A percentile compares a stretch with the other conserved stretches of the same genome.
These are phyloP conservation scores for Colletotrichum sp. DNA, from an alignment of 2,329 filamentous ascomycete genomes.

Conservation along the genomic window DNA sequence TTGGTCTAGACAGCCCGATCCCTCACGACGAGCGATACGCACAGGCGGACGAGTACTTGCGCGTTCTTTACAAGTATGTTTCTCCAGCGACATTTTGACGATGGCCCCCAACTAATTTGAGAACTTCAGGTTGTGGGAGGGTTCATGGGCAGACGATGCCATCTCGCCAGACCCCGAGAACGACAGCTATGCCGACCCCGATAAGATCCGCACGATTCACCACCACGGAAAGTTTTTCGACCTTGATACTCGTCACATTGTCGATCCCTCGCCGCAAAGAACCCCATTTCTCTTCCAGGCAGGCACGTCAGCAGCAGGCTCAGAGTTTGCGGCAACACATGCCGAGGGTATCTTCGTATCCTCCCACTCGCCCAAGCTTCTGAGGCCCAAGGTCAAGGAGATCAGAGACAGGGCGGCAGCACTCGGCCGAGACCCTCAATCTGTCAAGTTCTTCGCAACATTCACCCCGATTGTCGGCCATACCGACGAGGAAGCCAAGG, in stretches of 20 bases:
- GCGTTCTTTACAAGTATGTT: constrained; percentile 69
- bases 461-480: constrained; percentile 54
- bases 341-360: constrained; percentile 67
- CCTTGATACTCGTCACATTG: constrained; percentile 44
- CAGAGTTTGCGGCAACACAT: constrained; percentile 59
- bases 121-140: constrained; percentile 41
- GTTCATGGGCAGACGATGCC: constrained; percentile 63
- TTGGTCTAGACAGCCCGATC: constrained; percentile 61
- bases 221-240: constrained; percentile 39
- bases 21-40: constrained; percentile 67
- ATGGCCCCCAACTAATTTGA: too few relatives aligned
- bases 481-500: constrained; percentile 57
- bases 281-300: constrained; percentile 65
- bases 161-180: constrained; percentile 55
- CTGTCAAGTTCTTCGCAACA: constrained; percentile 60
- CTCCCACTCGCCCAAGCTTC: constrained; percentile 52
- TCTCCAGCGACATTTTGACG: too few relatives aligned
- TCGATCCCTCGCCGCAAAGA: constrained; percentile 60
- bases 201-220: constrained; percentile 64
- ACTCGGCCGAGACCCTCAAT: constrained; percentile 58
- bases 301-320: constrained; percentile 62
- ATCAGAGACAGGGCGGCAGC: constrained; percentile 56
- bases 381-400: constrained; percentile 54
- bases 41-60: constrained; percentile 66
- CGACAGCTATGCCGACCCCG: constrained; percentile 63